Base-by-base conservation (phyloP, 306 rosid genomes). In the Lathyrus tuberosus region DNA sequence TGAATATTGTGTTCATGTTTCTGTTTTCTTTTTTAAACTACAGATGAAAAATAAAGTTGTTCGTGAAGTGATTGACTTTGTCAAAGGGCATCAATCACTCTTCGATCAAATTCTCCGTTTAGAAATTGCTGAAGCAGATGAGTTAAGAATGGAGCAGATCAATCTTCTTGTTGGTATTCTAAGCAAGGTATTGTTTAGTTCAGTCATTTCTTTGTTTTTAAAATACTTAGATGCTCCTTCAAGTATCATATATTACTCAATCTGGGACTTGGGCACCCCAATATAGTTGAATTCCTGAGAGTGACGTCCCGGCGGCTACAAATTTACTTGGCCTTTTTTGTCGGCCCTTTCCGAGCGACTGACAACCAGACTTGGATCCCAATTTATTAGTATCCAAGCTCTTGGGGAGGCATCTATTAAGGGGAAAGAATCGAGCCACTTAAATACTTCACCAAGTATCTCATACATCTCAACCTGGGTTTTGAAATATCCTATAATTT, bases 11-110 rank as follows among this genome's bases (percentile, higher is more conserved):
- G 62, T 43, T 1, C 43, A 2, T 67, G 22, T 59, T 10, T 65
- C 17, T 40, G 40, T 5, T 13, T 61, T 63, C 40, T 64, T 54
- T 41, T 53, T 46, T 80, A 26, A 56, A 49, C 63, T 37, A 65
- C 66, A 94, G 98, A 92, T 94, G 79, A 94, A 84, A 84, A 94
- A 90, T 71, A 94, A 90, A 83, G 76, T 88, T 84, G 98, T 94
- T 46, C 97, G 94, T 16, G 97, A 94, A 75, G 89, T 87, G 44
- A 77, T 90, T 63, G 97, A 90, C 67, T 90, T 94, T 84, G 83
- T 94, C 74, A 94, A 87, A 87, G 91, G 92, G 66, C 90, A 94
- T 76, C 89, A 87, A 74, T 77, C 86, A 52, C 82, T 94, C 57
- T 78, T 90, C 76, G 97, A 86, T 71, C 96, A 87, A 69, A 74